These are phyloP conservation scores for Pleochaeta shiraiana DNA, from an alignment of 2,329 filamentous ascomycete species.

Conservation along the genomic window DNA sequence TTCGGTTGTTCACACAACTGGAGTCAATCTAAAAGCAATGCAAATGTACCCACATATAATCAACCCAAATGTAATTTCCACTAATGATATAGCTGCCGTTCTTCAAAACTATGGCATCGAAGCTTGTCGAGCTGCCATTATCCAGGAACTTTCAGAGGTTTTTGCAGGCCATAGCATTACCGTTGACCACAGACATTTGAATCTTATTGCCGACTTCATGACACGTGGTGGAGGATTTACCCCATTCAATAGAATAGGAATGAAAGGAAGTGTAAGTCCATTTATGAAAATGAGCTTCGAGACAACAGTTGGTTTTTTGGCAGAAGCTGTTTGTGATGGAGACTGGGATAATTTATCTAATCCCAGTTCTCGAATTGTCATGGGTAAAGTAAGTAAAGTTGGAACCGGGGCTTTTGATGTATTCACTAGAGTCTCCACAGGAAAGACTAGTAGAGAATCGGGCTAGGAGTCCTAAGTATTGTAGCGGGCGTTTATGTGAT, in stretches of 20 bases:
- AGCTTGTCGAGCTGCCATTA: slow-evolving; percentile 70
- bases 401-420: slow-evolving; percentile 91
- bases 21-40: slow-evolving; percentile 80
- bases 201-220: slow-evolving; percentile 95
- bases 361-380: slow-evolving; percentile 72
- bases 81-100: slow-evolving; percentile 81
- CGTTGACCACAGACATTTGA: slow-evolving; percentile 81
- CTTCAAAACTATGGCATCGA: slow-evolving; percentile 80
- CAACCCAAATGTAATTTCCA: slow-evolving; percentile 67
- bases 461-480: no score
- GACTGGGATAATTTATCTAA: slow-evolving; percentile 77
- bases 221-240: slow-evolving; percentile 79
- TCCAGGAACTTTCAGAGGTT: slow-evolving; percentile 64
- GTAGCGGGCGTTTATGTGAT: no score
- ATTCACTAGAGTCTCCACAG: slow-evolving; percentile 32
- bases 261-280: slow-evolving; percentile 66
- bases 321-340: slow-evolving; percentile 73
- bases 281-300: slow-evolving; percentile 99
- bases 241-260: slow-evolving; percentile 78
- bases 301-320: slow-evolving; percentile 84
- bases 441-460: no score
- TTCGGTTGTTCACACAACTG: slow-evolving; percentile 50
- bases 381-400: slow-evolving; percentile 59
- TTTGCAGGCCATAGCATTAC: slow-evolving; percentile 82
- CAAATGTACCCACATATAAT: slow-evolving; percentile 70